Evolutionary conservation across 176 grass and related monocot genomes (phyloP).

Genomic region (Guadua angustifolia): DNA sequence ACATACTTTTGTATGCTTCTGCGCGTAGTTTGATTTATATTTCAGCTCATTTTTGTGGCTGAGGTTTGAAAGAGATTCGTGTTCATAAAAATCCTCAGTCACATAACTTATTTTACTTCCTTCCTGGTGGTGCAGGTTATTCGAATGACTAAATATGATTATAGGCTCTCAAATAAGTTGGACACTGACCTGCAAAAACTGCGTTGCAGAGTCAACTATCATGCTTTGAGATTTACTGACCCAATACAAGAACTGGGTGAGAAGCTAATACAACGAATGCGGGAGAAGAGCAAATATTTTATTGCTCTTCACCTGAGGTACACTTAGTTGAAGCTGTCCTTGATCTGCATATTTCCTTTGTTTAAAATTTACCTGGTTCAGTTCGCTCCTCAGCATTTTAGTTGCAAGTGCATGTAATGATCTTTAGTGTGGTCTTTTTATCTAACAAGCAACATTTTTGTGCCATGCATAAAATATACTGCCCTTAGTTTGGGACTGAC

Average conservation of each 20-base stretch:
- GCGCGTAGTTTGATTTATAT: slow-evolving; percentile 13
- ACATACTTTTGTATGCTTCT: slow-evolving; percentile 20
- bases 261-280: slow-evolving; percentile 73
- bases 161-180: slow-evolving; percentile 89
- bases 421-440: neutral
- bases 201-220: slow-evolving; percentile 92
- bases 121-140: slow-evolving; percentile 18
- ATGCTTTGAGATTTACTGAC: slow-evolving; percentile 77
- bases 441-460: neutral
- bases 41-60: neutral
- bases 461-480: neutral
- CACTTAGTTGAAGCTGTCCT: slow-evolving; percentile 17
- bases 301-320: slow-evolving; percentile 99
- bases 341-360: slow-evolving; percentile 33
- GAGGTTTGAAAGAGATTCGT: neutral
- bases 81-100: neutral
- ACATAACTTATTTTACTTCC: too few species aligned
- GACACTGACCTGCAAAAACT: slow-evolving; percentile 87
- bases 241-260: slow-evolving; percentile 81
- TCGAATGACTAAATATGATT: slow-evolving; percentile 94
- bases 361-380: slow-evolving; percentile 7
- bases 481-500: neutral
- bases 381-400: neutral
- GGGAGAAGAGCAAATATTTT: slow-evolving; percentile 74
- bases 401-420: slow-evolving; percentile 11